A percentile compares a stretch with the other conserved stretches of the same genome.
Evolutionary conservation across 2,329 filamentous ascomycete genomes (phyloP).

Genomic region (Colletotrichum sp.): DNA sequence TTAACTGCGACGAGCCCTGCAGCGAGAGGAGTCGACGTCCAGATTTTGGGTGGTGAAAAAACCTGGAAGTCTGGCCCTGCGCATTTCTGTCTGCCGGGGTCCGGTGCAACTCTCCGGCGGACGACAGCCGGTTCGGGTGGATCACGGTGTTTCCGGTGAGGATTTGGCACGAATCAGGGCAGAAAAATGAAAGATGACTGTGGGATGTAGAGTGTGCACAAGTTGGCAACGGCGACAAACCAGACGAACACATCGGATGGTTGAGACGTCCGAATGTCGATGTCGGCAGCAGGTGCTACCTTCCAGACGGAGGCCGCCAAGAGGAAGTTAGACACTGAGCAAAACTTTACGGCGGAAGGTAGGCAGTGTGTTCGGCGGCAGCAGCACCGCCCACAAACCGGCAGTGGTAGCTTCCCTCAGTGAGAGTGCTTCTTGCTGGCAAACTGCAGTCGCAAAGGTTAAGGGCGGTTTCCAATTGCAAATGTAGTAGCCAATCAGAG

Average conservation of each 20-base stretch:
- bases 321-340: not conserved
- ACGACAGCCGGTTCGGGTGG: not conserved
- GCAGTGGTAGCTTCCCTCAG: not conserved
- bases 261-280: not conserved
- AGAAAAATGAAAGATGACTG: not conserved
- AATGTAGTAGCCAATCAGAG: not conserved
- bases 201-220: not conserved
- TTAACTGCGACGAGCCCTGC: slow-evolving; percentile 3
- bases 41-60: slow-evolving; percentile 6
- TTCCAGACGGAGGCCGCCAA: slow-evolving; percentile 6
- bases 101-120: slow-evolving; percentile 13
- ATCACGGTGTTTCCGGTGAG: slow-evolving; percentile 6
- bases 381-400: not conserved
- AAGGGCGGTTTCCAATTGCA: slow-evolving; percentile 8
- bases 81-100: not conserved
- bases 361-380: not conserved
- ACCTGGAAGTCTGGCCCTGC: slow-evolving; percentile 7
- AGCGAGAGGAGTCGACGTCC: not conserved
- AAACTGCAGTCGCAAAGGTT: not conserved
- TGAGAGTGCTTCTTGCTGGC: not conserved
- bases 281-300: not conserved
- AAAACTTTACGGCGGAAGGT: not conserved
- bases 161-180: slow-evolving; percentile 8
- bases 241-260: not conserved
- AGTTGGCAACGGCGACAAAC: not conserved